phyloP scores from a whole-genome alignment of 345 rosid species.

The Gossypium raimondii region DNA sequence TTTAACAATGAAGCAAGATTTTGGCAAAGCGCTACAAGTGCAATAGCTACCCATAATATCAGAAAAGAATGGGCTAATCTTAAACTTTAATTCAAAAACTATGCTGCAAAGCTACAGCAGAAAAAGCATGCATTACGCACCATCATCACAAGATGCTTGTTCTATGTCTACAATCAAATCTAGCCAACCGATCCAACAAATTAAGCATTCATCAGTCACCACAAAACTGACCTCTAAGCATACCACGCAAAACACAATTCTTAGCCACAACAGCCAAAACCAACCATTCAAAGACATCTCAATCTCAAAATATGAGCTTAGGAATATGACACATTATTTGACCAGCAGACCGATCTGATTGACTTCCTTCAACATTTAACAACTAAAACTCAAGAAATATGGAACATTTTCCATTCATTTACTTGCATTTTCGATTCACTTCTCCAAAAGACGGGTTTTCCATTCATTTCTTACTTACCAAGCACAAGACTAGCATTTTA shows the following conservation, averaged over 20 bases:
- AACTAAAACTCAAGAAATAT: not conserved
- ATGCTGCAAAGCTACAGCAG: not conserved
- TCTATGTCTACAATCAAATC: not conserved
- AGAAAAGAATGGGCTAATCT: not conserved
- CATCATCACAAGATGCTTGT: not conserved
- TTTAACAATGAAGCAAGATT: not conserved
- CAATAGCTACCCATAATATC: not conserved
- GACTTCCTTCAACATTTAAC: not conserved
- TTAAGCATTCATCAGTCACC: not conserved
- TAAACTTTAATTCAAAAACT: not conserved
- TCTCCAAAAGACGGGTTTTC: not conserved
- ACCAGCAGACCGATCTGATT: not conserved
- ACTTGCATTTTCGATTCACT: not conserved
- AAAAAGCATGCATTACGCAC: not conserved
- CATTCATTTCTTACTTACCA: not conserved
- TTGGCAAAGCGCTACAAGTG: not conserved
- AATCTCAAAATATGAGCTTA: not conserved
- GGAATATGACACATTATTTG: not conserved
- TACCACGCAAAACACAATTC: not conserved
- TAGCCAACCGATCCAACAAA: not conserved
- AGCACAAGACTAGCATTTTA: not conserved
- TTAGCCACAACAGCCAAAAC: not conserved
- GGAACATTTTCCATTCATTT: not conserved
- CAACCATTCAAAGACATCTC: not conserved
- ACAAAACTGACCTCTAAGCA: not conserved